Percentiles rank a stretch among this genome's conserved stretches.
Evolutionary conservation across 2,329 filamentous ascomycete species (phyloP).

Genomic region (Waltergamsia citrina): DNA sequence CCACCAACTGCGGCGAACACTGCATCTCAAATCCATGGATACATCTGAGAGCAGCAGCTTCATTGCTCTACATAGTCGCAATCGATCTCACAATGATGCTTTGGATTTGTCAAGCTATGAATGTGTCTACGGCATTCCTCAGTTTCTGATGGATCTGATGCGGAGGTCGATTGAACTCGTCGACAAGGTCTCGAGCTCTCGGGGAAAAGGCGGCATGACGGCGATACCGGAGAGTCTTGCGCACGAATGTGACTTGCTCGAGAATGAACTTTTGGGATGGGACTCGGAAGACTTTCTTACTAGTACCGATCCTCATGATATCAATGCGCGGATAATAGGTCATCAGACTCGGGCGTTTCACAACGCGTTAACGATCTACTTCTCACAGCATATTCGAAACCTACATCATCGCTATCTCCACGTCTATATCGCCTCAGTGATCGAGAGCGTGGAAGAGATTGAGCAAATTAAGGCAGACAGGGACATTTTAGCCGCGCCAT

Average conservation of each 20-base stretch:
- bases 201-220: neutral
- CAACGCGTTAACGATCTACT: constrained; percentile 15
- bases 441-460: constrained; percentile 11
- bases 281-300: too few relatives aligned
- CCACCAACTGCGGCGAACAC: too few relatives aligned
- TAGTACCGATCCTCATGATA: too few relatives aligned
- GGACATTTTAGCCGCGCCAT: constrained; percentile 10
- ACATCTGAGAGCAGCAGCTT: neutral
- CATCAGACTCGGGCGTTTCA: constrained; percentile 11
- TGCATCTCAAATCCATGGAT: neutral
- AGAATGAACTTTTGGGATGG: constrained; percentile 12
- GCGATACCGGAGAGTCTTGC: constrained; percentile 8
- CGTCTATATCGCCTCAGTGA: constrained; percentile 8
- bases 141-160: constrained; percentile 6
- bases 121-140: constrained; percentile 10
- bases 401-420: constrained; percentile 10
- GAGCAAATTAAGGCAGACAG: constrained; percentile 11
- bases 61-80: neutral
- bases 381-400: constrained; percentile 10
- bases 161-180: constrained; percentile 5
- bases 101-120: constrained; percentile 6
- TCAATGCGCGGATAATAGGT: too few relatives aligned
- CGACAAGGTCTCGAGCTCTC: neutral
- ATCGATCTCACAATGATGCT: neutral
- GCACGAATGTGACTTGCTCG: constrained; percentile 14